Evolutionary conservation across 768 basidiomycete species (phyloP).

Genomic region (Erythrobasidium yunnanense): DNA sequence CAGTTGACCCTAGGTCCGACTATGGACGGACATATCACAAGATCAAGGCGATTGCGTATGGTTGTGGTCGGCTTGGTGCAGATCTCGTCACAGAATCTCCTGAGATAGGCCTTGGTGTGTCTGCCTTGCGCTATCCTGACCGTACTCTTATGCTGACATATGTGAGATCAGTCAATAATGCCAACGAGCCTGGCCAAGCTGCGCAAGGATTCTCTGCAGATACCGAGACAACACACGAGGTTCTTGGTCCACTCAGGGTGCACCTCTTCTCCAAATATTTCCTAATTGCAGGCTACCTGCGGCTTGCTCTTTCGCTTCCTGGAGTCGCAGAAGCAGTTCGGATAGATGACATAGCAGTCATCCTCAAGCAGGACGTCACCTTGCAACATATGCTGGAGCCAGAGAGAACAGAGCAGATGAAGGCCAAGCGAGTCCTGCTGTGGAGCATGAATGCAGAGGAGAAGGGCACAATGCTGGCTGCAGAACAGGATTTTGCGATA

Average conservation of each 20-base stretch:
- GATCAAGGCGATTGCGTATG: slow-evolving; percentile 11
- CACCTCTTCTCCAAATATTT: slow-evolving; percentile 20
- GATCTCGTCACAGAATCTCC: slow-evolving; percentile 18
- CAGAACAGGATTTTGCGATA: slow-evolving; percentile 11
- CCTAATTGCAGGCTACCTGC: slow-evolving; percentile 14
- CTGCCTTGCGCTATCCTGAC: not conserved
- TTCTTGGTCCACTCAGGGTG: slow-evolving; percentile 5
- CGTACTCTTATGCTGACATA: too few species aligned
- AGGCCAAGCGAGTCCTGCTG: slow-evolving; percentile 15
- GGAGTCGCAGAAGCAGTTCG: slow-evolving; percentile 8
- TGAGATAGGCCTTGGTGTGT: slow-evolving; percentile 21
- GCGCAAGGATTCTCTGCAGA: slow-evolving; percentile 22
- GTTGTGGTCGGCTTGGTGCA: slow-evolving; percentile 6
- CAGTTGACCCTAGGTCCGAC: not conserved
- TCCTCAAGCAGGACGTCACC: slow-evolving; percentile 16
- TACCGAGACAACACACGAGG: slow-evolving; percentile 21
- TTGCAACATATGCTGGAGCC: slow-evolving; percentile 1
- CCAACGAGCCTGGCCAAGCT: slow-evolving; percentile 12
- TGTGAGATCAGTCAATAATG: slow-evolving; percentile 23
- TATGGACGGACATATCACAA: slow-evolving; percentile 19
- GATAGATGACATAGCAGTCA: slow-evolving; percentile 13
- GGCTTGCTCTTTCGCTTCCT: slow-evolving; percentile 1
- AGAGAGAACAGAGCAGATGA: slow-evolving; percentile 5
- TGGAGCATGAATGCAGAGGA: slow-evolving; percentile 8
- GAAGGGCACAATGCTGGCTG: not conserved